phyloP scores from a whole-genome alignment of 176 grass and related monocot genomes.

The Rhipidocladum racemiflorum region DNA sequence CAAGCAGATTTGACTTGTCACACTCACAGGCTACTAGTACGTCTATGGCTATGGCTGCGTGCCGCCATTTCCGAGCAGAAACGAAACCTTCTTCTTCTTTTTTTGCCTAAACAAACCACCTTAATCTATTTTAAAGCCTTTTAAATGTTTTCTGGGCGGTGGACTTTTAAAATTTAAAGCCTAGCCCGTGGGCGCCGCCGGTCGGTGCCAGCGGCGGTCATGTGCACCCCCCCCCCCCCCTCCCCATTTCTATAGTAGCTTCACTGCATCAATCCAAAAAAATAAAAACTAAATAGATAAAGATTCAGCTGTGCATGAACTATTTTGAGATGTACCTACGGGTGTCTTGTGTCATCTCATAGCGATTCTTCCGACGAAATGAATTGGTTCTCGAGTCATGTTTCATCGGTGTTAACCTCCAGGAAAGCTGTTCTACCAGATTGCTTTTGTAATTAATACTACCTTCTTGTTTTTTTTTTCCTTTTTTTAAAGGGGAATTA shows the following conservation, averaged over 20 bases:
- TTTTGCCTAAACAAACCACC: neutral
- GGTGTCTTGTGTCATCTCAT: neutral
- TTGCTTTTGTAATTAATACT: neutral
- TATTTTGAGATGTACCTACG: neutral
- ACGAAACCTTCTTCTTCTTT: neutral
- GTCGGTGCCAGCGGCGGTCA: neutral
- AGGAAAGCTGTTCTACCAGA: neutral
- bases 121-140: neutral
- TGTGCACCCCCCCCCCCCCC: neutral
- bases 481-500: neutral
- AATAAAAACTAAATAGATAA: neutral
- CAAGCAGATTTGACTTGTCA: neutral
- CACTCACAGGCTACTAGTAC: neutral
- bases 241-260: neutral
- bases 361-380: neutral
- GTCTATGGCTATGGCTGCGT: neutral
- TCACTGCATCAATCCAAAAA: neutral
- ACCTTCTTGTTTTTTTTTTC: too few relatives aligned
- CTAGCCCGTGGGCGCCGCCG: neutral
- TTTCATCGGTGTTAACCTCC: neutral
- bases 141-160: neutral
- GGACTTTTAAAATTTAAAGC: slow-evolving; percentile 17
- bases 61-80: neutral
- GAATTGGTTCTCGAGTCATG: neutral
- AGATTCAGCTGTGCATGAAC: neutral